Evolutionary conservation across 1,284 basidiomycete genomes (phyloP).

Genomic region (Wallemia mellicola): DNA sequence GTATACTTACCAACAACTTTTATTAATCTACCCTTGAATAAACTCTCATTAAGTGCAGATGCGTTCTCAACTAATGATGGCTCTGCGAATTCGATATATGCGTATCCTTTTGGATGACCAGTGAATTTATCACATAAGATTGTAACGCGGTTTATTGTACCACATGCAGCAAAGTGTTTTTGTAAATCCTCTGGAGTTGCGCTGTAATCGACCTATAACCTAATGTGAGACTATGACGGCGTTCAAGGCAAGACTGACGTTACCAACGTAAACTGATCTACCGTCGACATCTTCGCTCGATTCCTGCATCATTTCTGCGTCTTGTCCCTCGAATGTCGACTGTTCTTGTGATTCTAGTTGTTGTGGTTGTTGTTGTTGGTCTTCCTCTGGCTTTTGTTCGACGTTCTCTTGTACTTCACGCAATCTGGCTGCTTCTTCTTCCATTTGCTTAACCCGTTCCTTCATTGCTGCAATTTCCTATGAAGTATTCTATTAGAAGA

Average conservation of each 20-base stretch:
- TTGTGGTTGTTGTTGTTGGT: conserved; percentile 11
- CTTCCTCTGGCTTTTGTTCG: conserved; percentile 49
- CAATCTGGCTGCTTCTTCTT: conserved; percentile 59
- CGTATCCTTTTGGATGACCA: conserved; percentile 98
- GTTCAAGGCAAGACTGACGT: conserved; percentile 28
- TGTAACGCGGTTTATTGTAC: conserved; percentile 93
- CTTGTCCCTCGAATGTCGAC: too few species aligned
- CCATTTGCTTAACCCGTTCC: conserved; percentile 65
- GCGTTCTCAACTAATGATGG: conserved; percentile 77
- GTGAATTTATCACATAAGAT: conserved; percentile 99
- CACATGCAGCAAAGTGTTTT: conserved; percentile 85
- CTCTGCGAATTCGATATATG: conserved; percentile 95
- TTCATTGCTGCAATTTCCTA: conserved; percentile 40
- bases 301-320: conserved; percentile 18
- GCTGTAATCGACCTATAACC: conserved; percentile 82
- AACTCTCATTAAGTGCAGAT: conserved; percentile 73
- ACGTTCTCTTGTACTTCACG: conserved; percentile 76
- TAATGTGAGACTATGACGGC: conserved; percentile 2
- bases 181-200: conserved; percentile 97
- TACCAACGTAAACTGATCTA: conserved; percentile 83
- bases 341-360: conserved; percentile 15
- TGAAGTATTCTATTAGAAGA: not conserved
- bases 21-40: conserved; percentile 75
- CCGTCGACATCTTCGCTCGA: conserved; percentile 37
- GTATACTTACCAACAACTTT: conserved; percentile 22